These are phyloP conservation scores for Leishmania braziliensis DNA, from an alignment of 208 protist genomes.

Conservation along the genomic window DNA sequence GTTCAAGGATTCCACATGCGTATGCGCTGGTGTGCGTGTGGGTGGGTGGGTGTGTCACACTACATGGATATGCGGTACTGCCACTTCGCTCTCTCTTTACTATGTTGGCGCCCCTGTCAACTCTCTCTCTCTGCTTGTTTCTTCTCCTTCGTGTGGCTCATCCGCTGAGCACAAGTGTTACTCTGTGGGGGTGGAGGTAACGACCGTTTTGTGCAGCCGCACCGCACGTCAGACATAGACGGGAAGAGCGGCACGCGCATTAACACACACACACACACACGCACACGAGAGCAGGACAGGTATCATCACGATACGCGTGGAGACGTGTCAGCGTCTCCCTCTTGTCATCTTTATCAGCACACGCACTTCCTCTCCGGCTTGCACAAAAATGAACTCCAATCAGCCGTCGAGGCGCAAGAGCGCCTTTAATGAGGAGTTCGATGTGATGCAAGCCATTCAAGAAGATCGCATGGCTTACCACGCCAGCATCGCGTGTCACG, in stretches of 20 bases:
- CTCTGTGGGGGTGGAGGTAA: background rate
- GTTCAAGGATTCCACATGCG: background rate
- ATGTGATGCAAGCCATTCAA: conserved; percentile 81
- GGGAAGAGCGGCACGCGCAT: background rate
- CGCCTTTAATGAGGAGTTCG: conserved; percentile 82
- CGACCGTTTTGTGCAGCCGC: background rate
- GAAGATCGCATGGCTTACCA: conserved; percentile 87
- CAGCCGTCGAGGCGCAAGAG: conserved; percentile 41
- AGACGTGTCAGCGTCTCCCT: conserved; percentile 8
- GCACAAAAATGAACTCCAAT: conserved; percentile 32
- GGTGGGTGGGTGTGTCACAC: background rate
- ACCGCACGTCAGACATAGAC: background rate
- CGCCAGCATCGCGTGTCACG: conserved; percentile 74
- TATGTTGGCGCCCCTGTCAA: background rate
- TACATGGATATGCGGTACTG: background rate
- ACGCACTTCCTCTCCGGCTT: background rate
- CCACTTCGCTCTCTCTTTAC: background rate
- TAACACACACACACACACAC: conserved; percentile 5
- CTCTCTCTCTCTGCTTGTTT: background rate
- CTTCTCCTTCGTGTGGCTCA: background rate
- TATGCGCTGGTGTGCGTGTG: background rate
- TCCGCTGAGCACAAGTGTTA: background rate
- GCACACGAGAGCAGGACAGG: background rate
- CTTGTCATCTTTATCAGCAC: background rate
- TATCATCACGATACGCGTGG: background rate